Conservation (phyloP, 2,329 filamentous ascomycete species). For the Macroventuria anomochaeta region DNA sequence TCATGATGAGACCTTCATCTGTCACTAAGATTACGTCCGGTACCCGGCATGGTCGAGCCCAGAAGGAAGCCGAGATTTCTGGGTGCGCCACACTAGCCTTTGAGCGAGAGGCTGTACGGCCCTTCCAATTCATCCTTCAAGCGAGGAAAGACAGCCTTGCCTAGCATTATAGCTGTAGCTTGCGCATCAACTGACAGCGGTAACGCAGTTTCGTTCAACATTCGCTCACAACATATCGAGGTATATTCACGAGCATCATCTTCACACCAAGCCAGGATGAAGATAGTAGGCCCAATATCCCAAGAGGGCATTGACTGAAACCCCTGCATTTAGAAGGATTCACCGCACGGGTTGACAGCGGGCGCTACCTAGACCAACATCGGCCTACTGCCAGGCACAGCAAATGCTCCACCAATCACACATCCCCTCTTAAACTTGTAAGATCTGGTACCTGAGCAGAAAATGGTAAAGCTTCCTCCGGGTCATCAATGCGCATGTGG, state of each 20-base stretch:
- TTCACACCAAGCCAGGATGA: background rate
- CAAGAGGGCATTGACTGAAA: slow-evolving; percentile 8
- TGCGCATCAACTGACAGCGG: background rate
- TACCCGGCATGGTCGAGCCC: slow-evolving; percentile 13
- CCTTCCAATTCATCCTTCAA: background rate
- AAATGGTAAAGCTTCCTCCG: slow-evolving; percentile 22
- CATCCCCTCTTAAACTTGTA: slow-evolving; percentile 15
- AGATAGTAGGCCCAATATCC: background rate
- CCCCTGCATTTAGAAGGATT: slow-evolving; percentile 32
- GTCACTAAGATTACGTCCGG: slow-evolving; percentile 9
- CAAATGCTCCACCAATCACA: slow-evolving; percentile 28
- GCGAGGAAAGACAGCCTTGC: background rate
- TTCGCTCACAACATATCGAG: background rate
- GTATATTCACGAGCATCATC: background rate
- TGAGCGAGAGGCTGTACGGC: background rate
- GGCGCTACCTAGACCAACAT: slow-evolving; percentile 15
- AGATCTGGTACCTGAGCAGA: slow-evolving; percentile 21
- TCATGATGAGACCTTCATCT: slow-evolving; percentile 2
- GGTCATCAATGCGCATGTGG: slow-evolving; percentile 28
- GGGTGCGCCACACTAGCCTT: slow-evolving; percentile 12
- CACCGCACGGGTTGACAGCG: slow-evolving; percentile 22
- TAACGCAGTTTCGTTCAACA: background rate
- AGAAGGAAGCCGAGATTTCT: slow-evolving; percentile 10
- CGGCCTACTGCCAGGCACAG: slow-evolving; percentile 22
- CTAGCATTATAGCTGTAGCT: background rate